Conservation (phyloP, 768 basidiomycete genomes). For the Rhizopogon rudus region DNA sequence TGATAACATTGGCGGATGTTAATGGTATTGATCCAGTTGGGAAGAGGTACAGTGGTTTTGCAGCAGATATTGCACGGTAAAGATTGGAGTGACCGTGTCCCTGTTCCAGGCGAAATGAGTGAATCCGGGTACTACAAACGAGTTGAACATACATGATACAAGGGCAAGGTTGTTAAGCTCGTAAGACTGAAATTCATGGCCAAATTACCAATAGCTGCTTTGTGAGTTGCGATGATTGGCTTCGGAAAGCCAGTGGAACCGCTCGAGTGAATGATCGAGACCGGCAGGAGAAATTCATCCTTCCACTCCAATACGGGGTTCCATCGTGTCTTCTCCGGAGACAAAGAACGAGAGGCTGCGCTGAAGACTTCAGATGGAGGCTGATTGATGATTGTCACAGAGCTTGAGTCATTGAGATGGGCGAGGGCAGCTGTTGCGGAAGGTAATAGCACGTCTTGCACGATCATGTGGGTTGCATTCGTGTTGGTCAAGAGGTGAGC, state of each 20-base stretch:
- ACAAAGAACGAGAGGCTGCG: constrained; percentile 9
- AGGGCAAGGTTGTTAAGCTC: constrained; percentile 22
- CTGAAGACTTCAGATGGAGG: constrained; percentile 14
- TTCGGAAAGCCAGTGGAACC: constrained; percentile 45
- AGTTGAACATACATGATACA: constrained; percentile 24
- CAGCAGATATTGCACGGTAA: constrained; percentile 40
- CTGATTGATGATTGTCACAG: constrained; percentile 18
- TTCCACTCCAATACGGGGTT: constrained; percentile 15
- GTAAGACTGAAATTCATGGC: constrained; percentile 24
- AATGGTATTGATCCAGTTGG: constrained; percentile 36
- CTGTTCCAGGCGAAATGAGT: constrained; percentile 5
- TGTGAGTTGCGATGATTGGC: constrained; percentile 34
- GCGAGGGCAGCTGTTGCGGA: constrained; percentile 12
- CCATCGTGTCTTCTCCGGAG: constrained; percentile 20
- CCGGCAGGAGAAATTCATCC: constrained; percentile 14
- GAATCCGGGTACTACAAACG: neutral
- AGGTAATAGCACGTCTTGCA: constrained; percentile 11
- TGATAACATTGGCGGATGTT: constrained; percentile 39
- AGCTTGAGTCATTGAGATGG: constrained; percentile 14
- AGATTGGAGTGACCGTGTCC: constrained; percentile 19
- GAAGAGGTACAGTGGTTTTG: constrained; percentile 40
- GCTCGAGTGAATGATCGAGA: constrained; percentile 23
- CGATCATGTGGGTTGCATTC: constrained; percentile 15
- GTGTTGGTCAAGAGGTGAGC: constrained; percentile 36
- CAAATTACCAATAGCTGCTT: constrained; percentile 29